Conservation (phyloP, 306 rosid species). For the Notholithocarpus densiflorus region DNA sequence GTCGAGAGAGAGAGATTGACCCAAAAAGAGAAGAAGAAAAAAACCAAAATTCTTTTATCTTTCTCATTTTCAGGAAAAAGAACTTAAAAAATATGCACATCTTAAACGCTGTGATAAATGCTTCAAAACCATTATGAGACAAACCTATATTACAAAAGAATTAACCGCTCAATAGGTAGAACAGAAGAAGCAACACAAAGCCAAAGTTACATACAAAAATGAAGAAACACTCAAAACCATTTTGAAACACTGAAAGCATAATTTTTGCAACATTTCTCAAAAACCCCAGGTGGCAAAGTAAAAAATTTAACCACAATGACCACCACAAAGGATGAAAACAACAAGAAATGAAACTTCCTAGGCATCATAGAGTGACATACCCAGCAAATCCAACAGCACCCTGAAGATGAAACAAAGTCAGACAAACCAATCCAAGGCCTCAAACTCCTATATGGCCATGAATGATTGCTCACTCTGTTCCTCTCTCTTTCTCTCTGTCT, state of each 20-base stretch:
- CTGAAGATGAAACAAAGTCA: constrained; percentile 26
- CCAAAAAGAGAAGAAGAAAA: neutral
- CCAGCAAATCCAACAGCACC: constrained; percentile 20
- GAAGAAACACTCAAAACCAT: neutral
- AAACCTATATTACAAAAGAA: neutral
- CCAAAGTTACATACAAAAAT: neutral
- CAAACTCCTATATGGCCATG: constrained; percentile 24
- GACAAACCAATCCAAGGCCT: constrained; percentile 22
- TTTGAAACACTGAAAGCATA: neutral
- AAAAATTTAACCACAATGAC: neutral
- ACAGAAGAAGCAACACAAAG: neutral
- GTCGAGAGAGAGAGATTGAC: neutral
- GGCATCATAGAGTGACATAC: constrained; percentile 14
- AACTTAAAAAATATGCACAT: neutral
- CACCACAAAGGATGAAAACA: neutral
- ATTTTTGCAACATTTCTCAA: neutral
- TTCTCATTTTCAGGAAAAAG: too few species aligned
- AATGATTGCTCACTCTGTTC: constrained; percentile 11
- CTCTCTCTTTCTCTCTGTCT: neutral
- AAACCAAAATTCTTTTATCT: neutral
- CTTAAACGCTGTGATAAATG: neutral
- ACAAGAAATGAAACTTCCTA: neutral
- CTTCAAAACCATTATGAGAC: neutral
- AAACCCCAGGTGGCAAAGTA: neutral
- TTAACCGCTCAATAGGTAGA: neutral